phyloP scores from a whole-genome alignment of 306 rosid genomes.

The Pachyrhizus erosus region DNA sequence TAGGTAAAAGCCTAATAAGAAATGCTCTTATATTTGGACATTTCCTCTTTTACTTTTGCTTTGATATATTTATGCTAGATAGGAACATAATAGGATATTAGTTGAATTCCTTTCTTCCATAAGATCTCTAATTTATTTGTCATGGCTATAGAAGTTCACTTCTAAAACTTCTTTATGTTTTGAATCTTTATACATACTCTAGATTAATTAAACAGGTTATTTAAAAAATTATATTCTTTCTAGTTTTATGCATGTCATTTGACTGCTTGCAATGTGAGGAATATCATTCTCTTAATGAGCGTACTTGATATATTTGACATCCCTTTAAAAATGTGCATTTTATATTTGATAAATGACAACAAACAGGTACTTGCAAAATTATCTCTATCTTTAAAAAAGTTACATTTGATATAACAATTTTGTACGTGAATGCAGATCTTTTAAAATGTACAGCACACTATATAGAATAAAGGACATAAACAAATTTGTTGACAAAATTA shows the following conservation, averaged over 20 bases:
- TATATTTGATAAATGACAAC: not conserved
- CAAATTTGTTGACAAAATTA: not conserved
- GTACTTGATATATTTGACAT: not conserved
- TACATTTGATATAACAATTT: not conserved
- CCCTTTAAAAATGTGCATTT: not conserved
- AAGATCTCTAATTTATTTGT: not conserved
- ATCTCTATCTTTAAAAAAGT: not conserved
- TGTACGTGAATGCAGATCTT: not conserved
- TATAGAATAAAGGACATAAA: not conserved
- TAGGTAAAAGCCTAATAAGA: constrained; percentile 36
- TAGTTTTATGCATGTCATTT: not conserved
- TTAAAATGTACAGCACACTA: not conserved
- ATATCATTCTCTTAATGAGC: not conserved
- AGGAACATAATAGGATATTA: constrained; percentile 2
- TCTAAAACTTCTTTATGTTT: not conserved
- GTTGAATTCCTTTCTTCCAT: not conserved
- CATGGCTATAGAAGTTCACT: not conserved
- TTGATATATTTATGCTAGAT: constrained; percentile 37
- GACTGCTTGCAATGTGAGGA: not conserved
- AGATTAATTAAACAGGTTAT: constrained; percentile 9
- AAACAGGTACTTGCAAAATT: not conserved
- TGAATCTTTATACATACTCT: not conserved
- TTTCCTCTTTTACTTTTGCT: constrained; percentile 6
- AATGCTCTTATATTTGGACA: constrained; percentile 10
- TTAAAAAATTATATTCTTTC: not conserved